phyloP scores from a whole-genome alignment of 306 rosid species.

The Hippophae tibetana region DNA sequence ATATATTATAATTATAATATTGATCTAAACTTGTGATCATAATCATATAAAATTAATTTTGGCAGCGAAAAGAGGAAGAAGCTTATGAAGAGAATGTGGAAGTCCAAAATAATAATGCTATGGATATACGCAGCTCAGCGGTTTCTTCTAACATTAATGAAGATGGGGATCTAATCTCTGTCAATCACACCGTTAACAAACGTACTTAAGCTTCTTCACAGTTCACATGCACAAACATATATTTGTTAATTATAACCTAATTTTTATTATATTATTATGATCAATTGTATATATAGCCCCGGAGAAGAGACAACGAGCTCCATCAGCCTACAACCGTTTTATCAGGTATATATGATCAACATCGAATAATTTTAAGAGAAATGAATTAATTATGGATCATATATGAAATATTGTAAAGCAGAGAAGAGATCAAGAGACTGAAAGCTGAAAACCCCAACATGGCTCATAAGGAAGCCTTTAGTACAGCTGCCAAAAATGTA shows the following conservation, averaged over 20 bases:
- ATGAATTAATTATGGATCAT: too few relatives aligned
- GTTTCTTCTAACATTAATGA: slow-evolving; percentile 59
- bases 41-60: too few relatives aligned
- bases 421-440: slow-evolving; percentile 92
- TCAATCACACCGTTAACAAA: slow-evolving; percentile 51
- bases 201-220: slow-evolving; percentile 25
- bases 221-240: too few relatives aligned
- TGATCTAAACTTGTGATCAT: too few relatives aligned
- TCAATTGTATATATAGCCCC: slow-evolving; percentile 42
- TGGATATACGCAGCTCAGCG: slow-evolving; percentile 32
- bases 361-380: too few relatives aligned
- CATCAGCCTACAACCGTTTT: slow-evolving; percentile 88
- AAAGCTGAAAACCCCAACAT: slow-evolving; percentile 73
- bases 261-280: too few relatives aligned
- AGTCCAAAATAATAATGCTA: slow-evolving; percentile 22
- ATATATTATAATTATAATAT: too few relatives aligned
- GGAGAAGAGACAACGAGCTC: slow-evolving; percentile 92
- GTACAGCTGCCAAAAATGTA: slow-evolving; percentile 89
- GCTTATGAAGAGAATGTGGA: slow-evolving; percentile 32
- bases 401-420: slow-evolving; percentile 22
- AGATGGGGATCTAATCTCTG: slow-evolving; percentile 36
- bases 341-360: slow-evolving; percentile 47
- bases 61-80: slow-evolving; percentile 39
- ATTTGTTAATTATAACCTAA: too few relatives aligned
- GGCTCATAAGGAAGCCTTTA: slow-evolving; percentile 94